Conservation (phyloP, 768 basidiomycete species). For the Suillus fuscotomentosus region DNA sequence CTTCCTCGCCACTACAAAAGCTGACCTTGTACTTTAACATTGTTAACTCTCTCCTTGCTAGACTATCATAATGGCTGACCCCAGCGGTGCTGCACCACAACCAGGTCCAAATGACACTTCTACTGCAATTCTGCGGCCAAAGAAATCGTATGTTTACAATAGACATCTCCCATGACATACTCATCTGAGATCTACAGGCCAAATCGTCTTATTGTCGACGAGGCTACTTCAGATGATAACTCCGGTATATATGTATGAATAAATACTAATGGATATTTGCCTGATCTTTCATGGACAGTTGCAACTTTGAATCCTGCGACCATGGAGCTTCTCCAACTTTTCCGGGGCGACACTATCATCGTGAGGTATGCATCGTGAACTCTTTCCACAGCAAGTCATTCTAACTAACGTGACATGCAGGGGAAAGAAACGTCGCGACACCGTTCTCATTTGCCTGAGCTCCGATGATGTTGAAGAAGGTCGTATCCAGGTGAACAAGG, state of each 20-base stretch:
- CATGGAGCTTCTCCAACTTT: conserved; percentile 91
- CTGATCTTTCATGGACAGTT: conserved; percentile 43
- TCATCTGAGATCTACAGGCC: conserved; percentile 53
- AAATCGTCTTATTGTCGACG: conserved; percentile 97
- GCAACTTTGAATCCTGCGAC: conserved; percentile 95
- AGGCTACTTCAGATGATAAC: conserved; percentile 93
- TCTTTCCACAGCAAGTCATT: neutral
- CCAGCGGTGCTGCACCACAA: conserved; percentile 78
- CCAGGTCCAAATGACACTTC: conserved; percentile 89
- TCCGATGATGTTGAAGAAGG: conserved; percentile 98
- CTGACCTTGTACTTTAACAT: conserved; percentile 9
- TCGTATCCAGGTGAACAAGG: conserved; percentile 98
- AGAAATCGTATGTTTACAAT: conserved; percentile 83
- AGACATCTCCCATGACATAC: conserved; percentile 12
- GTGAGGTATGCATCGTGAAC: conserved; percentile 58
- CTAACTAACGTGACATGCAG: conserved; percentile 36
- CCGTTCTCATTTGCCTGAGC: conserved; percentile 94
- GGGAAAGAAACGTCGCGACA: conserved; percentile 97
- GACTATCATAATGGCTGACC: conserved; percentile 59
- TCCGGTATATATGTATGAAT: conserved; percentile 60
- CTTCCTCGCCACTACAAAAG: conserved; percentile 7
- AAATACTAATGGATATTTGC: conserved; percentile 13
- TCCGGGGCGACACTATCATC: conserved; percentile 96
- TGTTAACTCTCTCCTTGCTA: conserved; percentile 7
- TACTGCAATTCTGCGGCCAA: conserved; percentile 93